These are phyloP conservation scores for Colletotrichum sp. DNA, from an alignment of 2,329 filamentous ascomycete genomes.

Conservation along the genomic window DNA sequence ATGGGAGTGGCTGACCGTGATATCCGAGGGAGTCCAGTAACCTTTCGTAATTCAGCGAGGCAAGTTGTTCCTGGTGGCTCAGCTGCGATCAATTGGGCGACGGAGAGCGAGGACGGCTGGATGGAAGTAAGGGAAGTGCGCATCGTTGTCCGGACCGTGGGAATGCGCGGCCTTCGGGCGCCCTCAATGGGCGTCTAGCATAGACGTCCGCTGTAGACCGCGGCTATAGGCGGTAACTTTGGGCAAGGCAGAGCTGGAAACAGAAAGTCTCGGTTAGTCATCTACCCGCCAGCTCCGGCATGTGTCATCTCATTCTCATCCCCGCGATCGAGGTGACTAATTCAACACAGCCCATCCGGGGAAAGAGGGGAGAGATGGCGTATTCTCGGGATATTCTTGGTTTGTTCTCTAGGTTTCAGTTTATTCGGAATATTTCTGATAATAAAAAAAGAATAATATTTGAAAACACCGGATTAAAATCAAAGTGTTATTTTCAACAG, in stretches of 20 bases:
- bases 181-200: not conserved
- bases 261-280: not conserved
- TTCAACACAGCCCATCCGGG: not conserved
- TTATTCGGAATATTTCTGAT: not conserved
- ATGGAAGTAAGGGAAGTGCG: not conserved
- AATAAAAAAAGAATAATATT: not conserved
- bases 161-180: not conserved
- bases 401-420: not conserved
- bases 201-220: not conserved
- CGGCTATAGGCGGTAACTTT: not conserved
- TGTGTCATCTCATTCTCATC: slow-evolving; percentile 11
- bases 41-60: not conserved
- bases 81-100: not conserved
- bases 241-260: not conserved
- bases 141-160: not conserved
- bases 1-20: not conserved
- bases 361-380: not conserved
- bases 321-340: not conserved
- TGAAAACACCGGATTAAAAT: not conserved
- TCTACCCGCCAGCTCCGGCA: not conserved
- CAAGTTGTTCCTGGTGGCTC: not conserved
- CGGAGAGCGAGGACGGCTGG: not conserved
- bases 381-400: not conserved
- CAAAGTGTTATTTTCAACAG: not conserved
- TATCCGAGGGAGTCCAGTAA: not conserved